phyloP scores from a whole-genome alignment of 148 eudicot genomes.

The Pouteria glomerata region DNA sequence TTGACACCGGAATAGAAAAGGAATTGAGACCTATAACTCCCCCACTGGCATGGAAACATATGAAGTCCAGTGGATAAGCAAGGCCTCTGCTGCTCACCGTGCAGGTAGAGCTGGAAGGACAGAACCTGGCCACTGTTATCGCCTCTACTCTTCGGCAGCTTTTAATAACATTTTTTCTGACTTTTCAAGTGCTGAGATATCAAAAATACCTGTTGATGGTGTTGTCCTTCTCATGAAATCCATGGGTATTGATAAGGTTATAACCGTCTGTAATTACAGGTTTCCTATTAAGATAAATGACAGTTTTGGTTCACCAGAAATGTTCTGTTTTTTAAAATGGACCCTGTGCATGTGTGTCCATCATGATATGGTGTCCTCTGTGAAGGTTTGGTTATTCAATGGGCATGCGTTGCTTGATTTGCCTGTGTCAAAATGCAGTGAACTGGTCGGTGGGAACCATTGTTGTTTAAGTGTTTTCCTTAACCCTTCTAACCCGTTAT shows the following conservation, averaged over 20 bases:
- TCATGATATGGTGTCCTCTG: neutral
- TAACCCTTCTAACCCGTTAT: neutral
- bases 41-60: conserved; percentile 83
- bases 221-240: conserved; percentile 83
- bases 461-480: neutral
- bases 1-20: conserved; percentile 94
- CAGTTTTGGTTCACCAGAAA: neutral
- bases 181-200: conserved; percentile 72
- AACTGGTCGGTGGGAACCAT: neutral
- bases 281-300: neutral
- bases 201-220: conserved; percentile 85
- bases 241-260: conserved; percentile 68
- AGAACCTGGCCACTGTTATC: conserved; percentile 92
- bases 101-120: conserved; percentile 99
- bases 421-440: neutral
- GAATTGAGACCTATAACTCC: conserved; percentile 65
- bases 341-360: neutral
- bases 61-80: conserved; percentile 88
- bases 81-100: conserved; percentile 90
- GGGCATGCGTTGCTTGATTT: neutral
- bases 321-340: too few relatives aligned
- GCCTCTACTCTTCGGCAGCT: conserved; percentile 74
- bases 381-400: neutral
- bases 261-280: neutral
- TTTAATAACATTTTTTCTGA: conserved; percentile 51